phyloP scores from a whole-genome alignment of 768 basidiomycete genomes.

The Pleurotus tuber-regium region DNA sequence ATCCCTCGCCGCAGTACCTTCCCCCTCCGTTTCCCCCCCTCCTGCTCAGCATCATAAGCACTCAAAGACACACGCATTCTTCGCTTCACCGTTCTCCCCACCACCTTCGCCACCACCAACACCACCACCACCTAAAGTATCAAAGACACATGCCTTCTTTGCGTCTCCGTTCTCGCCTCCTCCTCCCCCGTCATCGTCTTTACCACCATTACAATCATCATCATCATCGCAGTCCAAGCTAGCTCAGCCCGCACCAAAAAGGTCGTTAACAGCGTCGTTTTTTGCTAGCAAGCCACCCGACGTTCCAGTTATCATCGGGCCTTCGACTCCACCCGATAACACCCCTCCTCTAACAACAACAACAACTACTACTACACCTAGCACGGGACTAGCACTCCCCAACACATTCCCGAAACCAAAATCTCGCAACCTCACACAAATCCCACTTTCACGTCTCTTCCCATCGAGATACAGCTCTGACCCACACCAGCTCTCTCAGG shows the following conservation, averaged over 20 bases:
- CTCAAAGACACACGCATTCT: slow-evolving; percentile 48
- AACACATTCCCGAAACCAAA: slow-evolving; percentile 16
- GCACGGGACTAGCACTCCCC: slow-evolving; percentile 9
- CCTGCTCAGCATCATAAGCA: slow-evolving; percentile 1
- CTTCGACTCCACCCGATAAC: background rate
- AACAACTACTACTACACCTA: background rate
- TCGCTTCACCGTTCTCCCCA: slow-evolving; percentile 42
- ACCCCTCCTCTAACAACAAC: background rate
- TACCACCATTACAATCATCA: slow-evolving; percentile 15
- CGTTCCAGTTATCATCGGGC: background rate
- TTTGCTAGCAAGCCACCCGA: slow-evolving; percentile 21
- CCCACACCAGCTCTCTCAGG: background rate
- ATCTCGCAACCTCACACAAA: slow-evolving; percentile 14
- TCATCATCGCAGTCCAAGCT: background rate
- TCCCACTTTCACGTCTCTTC: slow-evolving; percentile 33
- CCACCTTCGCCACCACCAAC: slow-evolving; percentile 24
- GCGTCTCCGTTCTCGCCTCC: slow-evolving; percentile 41
- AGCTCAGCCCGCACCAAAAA: slow-evolving; percentile 15
- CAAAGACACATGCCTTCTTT: slow-evolving; percentile 51
- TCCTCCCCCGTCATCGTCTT: slow-evolving; percentile 20
- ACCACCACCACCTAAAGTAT: slow-evolving; percentile 13
- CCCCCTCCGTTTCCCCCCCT: slow-evolving; percentile 19
- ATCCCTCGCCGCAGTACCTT: slow-evolving; percentile 23
- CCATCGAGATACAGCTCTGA: slow-evolving; percentile 35
- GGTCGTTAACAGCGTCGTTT: slow-evolving; percentile 27